phyloP scores from a whole-genome alignment of 2,329 filamentous ascomycete species.

The Amauroascus niger region DNA sequence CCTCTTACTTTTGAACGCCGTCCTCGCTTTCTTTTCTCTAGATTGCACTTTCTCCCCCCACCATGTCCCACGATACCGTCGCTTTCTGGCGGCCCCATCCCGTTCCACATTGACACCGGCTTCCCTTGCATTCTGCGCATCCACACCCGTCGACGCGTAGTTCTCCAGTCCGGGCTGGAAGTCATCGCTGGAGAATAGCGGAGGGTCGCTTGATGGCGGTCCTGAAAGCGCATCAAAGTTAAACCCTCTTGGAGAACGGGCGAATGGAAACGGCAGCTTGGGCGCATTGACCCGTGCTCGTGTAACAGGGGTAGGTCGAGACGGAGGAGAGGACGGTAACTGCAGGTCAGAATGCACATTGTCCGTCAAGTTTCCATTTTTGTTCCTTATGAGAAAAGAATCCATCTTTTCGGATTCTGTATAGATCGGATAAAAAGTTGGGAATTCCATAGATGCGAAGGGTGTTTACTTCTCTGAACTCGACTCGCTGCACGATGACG shows the following conservation, averaged over 20 bases:
- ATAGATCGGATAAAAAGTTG: too few species aligned
- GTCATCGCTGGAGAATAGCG: constrained; percentile 41
- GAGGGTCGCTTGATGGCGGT: constrained; percentile 35
- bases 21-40: constrained; percentile 33
- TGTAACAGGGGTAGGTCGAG: constrained; percentile 16
- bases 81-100: constrained; percentile 25
- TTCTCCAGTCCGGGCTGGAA: constrained; percentile 39
- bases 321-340: constrained; percentile 25
- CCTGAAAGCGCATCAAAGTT: constrained; percentile 6
- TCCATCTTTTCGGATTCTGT: neutral
- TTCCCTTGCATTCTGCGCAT: neutral
- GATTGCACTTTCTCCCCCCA: constrained; percentile 35
- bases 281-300: constrained; percentile 23
- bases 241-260: constrained; percentile 25
- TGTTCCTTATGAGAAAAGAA: neutral
- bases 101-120: constrained; percentile 7
- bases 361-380: neutral
- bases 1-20: constrained; percentile 37
- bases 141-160: constrained; percentile 25
- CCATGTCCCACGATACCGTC: constrained; percentile 39
- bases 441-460: neutral
- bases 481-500: constrained; percentile 11
- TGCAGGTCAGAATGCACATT: constrained; percentile 36
- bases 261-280: constrained; percentile 26
- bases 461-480: neutral